A percentile compares a stretch with the other conserved stretches of the same genome.
Evolutionary conservation across 352 stramenopile species (phyloP).

Genomic region (Phytophthora chlamydospora): DNA sequence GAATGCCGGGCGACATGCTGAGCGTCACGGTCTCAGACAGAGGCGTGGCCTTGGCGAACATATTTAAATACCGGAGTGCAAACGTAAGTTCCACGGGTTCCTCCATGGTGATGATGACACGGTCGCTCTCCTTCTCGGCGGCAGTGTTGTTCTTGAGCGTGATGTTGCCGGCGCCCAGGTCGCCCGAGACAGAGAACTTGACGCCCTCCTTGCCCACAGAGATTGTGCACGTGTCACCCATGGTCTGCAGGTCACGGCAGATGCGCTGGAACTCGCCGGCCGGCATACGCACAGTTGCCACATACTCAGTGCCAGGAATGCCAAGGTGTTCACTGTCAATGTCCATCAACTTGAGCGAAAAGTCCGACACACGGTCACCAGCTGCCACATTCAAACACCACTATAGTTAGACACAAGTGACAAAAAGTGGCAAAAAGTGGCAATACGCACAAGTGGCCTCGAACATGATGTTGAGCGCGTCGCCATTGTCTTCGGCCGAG

Average conservation of each 20-base stretch:
- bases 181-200: constrained; percentile 96
- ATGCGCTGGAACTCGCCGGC: constrained; percentile 98
- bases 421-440: constrained; percentile 4
- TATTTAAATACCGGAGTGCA: constrained; percentile 99
- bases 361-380: constrained; percentile 94
- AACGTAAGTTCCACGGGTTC: constrained; percentile 99
- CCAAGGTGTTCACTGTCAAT: constrained; percentile 99
- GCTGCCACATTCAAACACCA: constrained; percentile 39
- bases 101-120: constrained; percentile 98
- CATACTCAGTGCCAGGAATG: constrained; percentile 99
- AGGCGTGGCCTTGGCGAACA: constrained; percentile 99
- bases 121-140: constrained; percentile 87
- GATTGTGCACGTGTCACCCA: constrained; percentile 98
- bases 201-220: constrained; percentile 97
- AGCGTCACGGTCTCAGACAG: constrained; percentile 96
- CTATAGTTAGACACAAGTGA: constrained; percentile 6
- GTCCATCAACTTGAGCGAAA: constrained; percentile 99
- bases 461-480: constrained; percentile 98
- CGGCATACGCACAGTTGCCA: constrained; percentile 95
- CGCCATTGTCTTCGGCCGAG: constrained; percentile 97
- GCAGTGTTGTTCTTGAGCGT: constrained; percentile 92
- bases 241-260: constrained; percentile 97
- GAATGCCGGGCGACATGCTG: constrained; percentile 97
- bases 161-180: constrained; percentile 97
- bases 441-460: constrained; percentile 89